phyloP scores from a whole-genome alignment of 1,139 yeast species.

The Geotrichum cucujoidarum region DNA sequence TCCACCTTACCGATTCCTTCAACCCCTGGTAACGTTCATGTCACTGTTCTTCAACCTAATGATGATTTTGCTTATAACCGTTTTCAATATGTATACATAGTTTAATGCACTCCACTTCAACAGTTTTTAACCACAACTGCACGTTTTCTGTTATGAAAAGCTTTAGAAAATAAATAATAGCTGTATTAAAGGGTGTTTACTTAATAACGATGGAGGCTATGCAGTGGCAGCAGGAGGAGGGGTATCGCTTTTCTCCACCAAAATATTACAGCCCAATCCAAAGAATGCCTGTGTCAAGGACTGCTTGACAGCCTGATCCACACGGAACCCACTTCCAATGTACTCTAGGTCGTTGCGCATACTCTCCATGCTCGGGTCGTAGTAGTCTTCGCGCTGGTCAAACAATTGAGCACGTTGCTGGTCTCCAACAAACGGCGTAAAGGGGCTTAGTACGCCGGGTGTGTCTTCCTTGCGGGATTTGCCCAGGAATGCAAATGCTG shows the following conservation, averaged over 20 bases:
- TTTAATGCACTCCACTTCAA: conserved; percentile 9
- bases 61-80: neutral
- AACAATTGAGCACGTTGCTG: conserved; percentile 51
- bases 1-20: neutral
- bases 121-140: conserved; percentile 3
- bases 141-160: neutral
- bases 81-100: conserved; percentile 3
- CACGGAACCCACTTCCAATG: conserved; percentile 81
- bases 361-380: conserved; percentile 57
- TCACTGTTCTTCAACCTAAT: neutral
- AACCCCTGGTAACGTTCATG: neutral
- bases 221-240: neutral
- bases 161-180: neutral
- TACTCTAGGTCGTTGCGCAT: conserved; percentile 62
- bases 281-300: conserved; percentile 83
- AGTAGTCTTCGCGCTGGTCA: conserved; percentile 46
- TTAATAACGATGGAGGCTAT: neutral
- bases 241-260: conserved; percentile 48
- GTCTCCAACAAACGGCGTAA: conserved; percentile 94
- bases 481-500: conserved; percentile 26
- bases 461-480: conserved; percentile 16
- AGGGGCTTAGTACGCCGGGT: conserved; percentile 49
- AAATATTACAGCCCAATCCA: conserved; percentile 79
- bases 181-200: neutral
- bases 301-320: conserved; percentile 64